phyloP scores from a whole-genome alignment of 345 rosid species.

The Camelina sativa region DNA sequence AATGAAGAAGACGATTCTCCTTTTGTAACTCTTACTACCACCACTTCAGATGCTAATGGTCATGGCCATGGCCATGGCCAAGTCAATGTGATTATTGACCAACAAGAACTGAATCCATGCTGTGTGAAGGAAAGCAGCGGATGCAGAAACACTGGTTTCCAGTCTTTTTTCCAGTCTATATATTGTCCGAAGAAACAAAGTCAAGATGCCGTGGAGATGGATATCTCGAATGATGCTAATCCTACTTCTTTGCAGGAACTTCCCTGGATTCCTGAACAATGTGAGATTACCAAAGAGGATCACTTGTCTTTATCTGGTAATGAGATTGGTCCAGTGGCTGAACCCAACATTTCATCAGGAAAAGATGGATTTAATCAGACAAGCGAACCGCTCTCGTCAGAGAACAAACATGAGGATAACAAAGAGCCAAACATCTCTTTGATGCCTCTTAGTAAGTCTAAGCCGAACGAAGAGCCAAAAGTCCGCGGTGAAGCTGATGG shows the following conservation, averaged over 20 bases:
- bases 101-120: conserved; percentile 29
- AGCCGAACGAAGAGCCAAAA: conserved; percentile 34
- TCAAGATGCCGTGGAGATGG: conserved; percentile 46
- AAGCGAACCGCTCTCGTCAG: conserved; percentile 41
- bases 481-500: conserved; percentile 45
- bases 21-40: conserved; percentile 47
- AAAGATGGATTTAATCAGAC: conserved; percentile 39
- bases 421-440: conserved; percentile 49
- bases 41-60: conserved; percentile 38
- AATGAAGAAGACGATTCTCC: conserved; percentile 49
- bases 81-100: conserved; percentile 39
- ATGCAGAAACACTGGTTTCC: conserved; percentile 62
- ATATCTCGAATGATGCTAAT: conserved; percentile 44
- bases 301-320: conserved; percentile 46
- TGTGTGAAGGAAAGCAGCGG: conserved; percentile 36
- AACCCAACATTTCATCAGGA: conserved; percentile 42
- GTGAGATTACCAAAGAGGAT: conserved; percentile 45
- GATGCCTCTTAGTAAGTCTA: conserved; percentile 50
- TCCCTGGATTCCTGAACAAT: conserved; percentile 44
- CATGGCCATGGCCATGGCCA: conserved; percentile 20
- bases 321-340: conserved; percentile 40
- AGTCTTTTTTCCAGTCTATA: conserved; percentile 75
- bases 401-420: conserved; percentile 41
- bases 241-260: conserved; percentile 52
- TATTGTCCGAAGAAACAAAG: conserved; percentile 55